A percentile compares a stretch with the other conserved stretches of the same genome.
phyloP scores from a whole-genome alignment of 23 red algal genomes.

The Gracilaria gracilis region DNA sequence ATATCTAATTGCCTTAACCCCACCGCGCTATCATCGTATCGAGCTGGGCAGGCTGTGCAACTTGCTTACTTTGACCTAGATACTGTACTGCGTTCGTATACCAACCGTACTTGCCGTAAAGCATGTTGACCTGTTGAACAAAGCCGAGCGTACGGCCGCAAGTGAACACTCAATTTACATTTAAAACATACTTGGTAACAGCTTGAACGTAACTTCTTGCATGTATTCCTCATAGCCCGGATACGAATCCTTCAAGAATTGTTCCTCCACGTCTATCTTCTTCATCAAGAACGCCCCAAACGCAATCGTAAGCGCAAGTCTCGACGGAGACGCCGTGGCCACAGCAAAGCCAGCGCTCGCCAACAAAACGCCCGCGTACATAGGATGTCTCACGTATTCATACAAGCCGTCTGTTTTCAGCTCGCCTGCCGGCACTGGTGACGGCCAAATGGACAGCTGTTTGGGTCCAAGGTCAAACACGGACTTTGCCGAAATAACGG shows the following conservation, averaged over 20 bases:
- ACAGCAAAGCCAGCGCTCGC: slow-evolving; percentile 77
- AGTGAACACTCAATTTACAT: neutral
- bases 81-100: no score
- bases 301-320: slow-evolving; percentile 83
- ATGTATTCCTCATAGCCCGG: slow-evolving; percentile 83
- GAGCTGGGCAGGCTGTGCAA: no score
- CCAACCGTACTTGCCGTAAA: neutral
- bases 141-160: slow-evolving; percentile 6
- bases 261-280: slow-evolving; percentile 95
- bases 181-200: slow-evolving; percentile 71
- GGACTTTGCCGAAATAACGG: slow-evolving; percentile 72
- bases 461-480: slow-evolving; percentile 86
- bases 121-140: slow-evolving; percentile 6
- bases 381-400: slow-evolving; percentile 90
- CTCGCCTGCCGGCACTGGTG: slow-evolving; percentile 68
- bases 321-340: slow-evolving; percentile 69
- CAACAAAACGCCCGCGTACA: slow-evolving; percentile 91
- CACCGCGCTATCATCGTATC: no score
- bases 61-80: no score
- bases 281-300: slow-evolving; percentile 80
- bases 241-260: slow-evolving; percentile 88
- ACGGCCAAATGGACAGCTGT: slow-evolving; percentile 89
- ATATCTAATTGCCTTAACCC: no score
- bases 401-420: slow-evolving; percentile 88
- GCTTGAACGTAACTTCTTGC: slow-evolving; percentile 67